These are phyloP conservation scores for Gentiana macrophylla DNA, from an alignment of 257 asterid genomes.

Conservation along the genomic window DNA sequence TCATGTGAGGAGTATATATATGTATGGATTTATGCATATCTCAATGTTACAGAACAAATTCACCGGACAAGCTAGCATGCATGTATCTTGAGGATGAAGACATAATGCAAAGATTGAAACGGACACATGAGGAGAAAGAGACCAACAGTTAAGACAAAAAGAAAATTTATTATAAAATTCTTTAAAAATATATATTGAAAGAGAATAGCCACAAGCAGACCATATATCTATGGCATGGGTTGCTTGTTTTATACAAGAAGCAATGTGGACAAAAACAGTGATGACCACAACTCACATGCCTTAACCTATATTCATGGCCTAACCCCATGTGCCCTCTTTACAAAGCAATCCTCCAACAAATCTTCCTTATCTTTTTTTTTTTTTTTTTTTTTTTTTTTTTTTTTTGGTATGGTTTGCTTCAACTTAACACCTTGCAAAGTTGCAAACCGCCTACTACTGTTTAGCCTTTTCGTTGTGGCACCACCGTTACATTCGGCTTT, in stretches of 20 bases:
- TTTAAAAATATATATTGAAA: too few species aligned
- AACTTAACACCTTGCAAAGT: neutral
- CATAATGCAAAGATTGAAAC: neutral
- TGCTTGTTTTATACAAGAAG: conserved; percentile 19
- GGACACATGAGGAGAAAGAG: conserved; percentile 1
- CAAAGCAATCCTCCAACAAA: conserved; percentile 3
- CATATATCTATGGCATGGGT: conserved; percentile 22
- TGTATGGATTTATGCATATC: too few species aligned
- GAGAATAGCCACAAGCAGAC: too few species aligned
- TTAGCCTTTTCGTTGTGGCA: too few species aligned
- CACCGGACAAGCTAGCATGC: too few species aligned
- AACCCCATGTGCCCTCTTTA: conserved; percentile 36
- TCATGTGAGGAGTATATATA: too few species aligned
- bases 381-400: conserved; percentile 3
- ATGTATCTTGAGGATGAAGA: neutral
- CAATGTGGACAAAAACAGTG: conserved; percentile 17
- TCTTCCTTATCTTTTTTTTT: neutral
- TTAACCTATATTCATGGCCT: conserved; percentile 26
- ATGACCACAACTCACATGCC: conserved; percentile 45
- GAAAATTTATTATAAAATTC: too few species aligned
- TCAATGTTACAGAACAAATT: too few species aligned
- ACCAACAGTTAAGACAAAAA: neutral
- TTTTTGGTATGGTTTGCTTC: neutral
- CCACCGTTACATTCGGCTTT: too few species aligned
- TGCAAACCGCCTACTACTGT: too few species aligned